Evolutionary conservation across 2,329 filamentous ascomycete genomes (phyloP).

Genomic region (Arthroderma uncinatum): DNA sequence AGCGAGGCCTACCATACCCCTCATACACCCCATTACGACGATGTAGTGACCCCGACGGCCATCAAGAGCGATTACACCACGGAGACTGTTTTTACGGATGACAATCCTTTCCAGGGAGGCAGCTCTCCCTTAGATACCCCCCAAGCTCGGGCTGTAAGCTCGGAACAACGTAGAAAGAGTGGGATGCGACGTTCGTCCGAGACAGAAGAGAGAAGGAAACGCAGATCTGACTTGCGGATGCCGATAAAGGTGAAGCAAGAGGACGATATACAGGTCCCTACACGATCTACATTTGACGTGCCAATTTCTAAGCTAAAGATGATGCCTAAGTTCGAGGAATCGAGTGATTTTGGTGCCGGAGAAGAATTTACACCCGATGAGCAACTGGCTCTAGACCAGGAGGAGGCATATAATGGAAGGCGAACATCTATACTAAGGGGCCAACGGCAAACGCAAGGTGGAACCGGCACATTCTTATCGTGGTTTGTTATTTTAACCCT

Average conservation of each 20-base stretch:
- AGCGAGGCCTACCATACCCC: slow-evolving; percentile 32
- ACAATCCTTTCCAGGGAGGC: slow-evolving; percentile 89
- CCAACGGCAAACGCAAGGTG: slow-evolving; percentile 29
- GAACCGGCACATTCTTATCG: slow-evolving; percentile 50
- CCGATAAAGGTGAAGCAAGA: slow-evolving; percentile 37
- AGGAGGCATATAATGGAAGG: slow-evolving; percentile 47
- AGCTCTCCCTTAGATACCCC: slow-evolving; percentile 52
- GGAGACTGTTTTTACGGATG: slow-evolving; percentile 65
- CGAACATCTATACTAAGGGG: slow-evolving; percentile 20
- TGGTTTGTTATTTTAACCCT: slow-evolving; percentile 61
- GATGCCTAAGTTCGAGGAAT: slow-evolving; percentile 31
- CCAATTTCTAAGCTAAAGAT: slow-evolving; percentile 36
- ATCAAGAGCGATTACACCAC: slow-evolving; percentile 38
- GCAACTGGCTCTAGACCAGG: slow-evolving; percentile 65
- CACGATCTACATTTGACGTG: slow-evolving; percentile 50
- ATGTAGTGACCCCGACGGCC: slow-evolving; percentile 25
- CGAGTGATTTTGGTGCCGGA: slow-evolving; percentile 48
- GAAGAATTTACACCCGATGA: slow-evolving; percentile 95
- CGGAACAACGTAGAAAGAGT: slow-evolving; percentile 43
- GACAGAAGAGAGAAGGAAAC: slow-evolving; percentile 20
- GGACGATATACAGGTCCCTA: slow-evolving; percentile 43
- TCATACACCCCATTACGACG: slow-evolving; percentile 14
- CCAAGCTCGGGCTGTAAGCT: slow-evolving; percentile 26
- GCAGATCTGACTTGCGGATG: slow-evolving; percentile 23
- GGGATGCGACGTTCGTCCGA: slow-evolving; percentile 32